Evolutionary conservation across 768 basidiomycete species (phyloP).

Genomic region (Pleurotus sapidus): DNA sequence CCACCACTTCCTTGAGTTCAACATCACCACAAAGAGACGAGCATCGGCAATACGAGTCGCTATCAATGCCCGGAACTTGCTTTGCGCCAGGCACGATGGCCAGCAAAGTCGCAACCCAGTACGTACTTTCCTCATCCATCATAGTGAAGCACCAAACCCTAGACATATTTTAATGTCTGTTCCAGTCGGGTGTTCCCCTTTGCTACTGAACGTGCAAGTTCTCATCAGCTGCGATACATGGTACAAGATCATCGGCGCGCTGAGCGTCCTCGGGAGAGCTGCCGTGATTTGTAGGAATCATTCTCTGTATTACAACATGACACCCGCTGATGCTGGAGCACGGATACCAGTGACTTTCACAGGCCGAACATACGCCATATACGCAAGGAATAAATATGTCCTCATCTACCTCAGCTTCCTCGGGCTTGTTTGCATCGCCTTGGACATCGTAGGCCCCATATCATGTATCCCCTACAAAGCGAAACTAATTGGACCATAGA

Average conservation of each 20-base stretch:
- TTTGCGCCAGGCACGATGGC: neutral
- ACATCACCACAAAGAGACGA: too few relatives aligned
- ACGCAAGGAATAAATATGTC: constrained; percentile 15
- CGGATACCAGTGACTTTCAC: constrained; percentile 2
- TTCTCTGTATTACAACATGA: neutral
- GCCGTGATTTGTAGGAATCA: constrained; percentile 21
- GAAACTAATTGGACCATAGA: constrained; percentile 12
- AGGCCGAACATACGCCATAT: constrained; percentile 23
- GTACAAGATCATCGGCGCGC: constrained; percentile 22
- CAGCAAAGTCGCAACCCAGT: neutral
- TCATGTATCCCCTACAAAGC: neutral
- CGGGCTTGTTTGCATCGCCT: constrained; percentile 16
- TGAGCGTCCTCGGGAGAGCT: constrained; percentile 27
- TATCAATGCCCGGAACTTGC: too few relatives aligned
- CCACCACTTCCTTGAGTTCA: too few relatives aligned
- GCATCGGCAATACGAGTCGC: too few relatives aligned
- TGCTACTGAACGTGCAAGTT: neutral
- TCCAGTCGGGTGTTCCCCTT: neutral
- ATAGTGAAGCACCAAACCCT: neutral
- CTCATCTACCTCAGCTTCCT: constrained; percentile 19
- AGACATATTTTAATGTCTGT: neutral
- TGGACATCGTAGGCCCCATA: constrained; percentile 20
- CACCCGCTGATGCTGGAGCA: neutral
- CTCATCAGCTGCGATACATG: constrained; percentile 21
- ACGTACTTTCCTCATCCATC: neutral